phyloP scores from a whole-genome alignment of 192 early-diverging fungal genomes.

The Piromyces finnis region DNA sequence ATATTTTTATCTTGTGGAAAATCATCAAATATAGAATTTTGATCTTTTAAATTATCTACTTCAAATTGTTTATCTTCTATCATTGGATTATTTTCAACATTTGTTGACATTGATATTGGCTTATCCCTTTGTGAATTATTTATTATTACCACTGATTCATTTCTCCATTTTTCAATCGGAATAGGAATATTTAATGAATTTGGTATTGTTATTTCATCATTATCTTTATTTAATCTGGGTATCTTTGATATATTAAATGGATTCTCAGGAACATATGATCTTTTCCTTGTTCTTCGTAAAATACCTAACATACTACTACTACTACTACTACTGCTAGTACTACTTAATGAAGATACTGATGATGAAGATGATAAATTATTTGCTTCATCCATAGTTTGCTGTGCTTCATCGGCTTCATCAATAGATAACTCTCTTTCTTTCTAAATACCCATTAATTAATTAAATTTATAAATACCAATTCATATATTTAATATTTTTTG shows the following conservation, averaged over 20 bases:
- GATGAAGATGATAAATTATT: neutral
- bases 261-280: neutral
- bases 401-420: neutral
- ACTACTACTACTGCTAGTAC: neutral
- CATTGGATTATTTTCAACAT: neutral
- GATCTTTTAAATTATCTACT: too few species aligned
- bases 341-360: neutral
- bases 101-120: neutral
- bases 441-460: neutral
- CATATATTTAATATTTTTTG: too few species aligned
- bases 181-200: neutral
- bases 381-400: neutral
- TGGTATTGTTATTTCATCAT: neutral
- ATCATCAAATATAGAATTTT: too few species aligned
- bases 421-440: neutral
- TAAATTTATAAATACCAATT: too few species aligned
- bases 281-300: neutral
- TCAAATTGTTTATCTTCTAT: neutral
- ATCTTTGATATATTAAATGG: neutral
- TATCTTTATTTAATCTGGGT: neutral
- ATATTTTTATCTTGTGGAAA: neutral
- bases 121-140: neutral
- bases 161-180: neutral
- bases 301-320: neutral
- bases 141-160: neutral